These are phyloP conservation scores for Xylaria sp. DNA, from an alignment of 2,329 filamentous ascomycete species.

Conservation along the genomic window DNA sequence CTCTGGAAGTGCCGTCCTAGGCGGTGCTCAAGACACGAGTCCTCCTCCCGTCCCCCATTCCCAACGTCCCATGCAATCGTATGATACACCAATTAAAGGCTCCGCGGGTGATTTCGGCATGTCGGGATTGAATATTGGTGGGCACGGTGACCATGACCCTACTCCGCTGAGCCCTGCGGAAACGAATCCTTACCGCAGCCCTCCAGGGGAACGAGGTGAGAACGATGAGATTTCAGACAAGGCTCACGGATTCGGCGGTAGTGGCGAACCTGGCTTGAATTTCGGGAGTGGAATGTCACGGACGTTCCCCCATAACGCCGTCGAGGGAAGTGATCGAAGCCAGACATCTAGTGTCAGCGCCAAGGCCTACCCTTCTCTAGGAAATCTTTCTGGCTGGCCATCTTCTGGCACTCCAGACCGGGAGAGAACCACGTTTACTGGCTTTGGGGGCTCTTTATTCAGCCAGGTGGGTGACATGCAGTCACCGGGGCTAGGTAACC, in stretches of 20 bases:
- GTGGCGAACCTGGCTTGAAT: constrained; percentile 61
- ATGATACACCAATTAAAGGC: constrained; percentile 67
- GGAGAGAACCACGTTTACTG: constrained; percentile 65
- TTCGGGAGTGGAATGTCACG: constrained; percentile 57
- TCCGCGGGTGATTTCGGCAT: constrained; percentile 70
- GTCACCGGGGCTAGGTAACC: constrained; percentile 74
- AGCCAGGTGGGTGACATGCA: constrained; percentile 81
- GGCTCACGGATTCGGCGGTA: constrained; percentile 62
- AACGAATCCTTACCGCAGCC: constrained; percentile 96
- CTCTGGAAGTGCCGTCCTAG: constrained; percentile 77
- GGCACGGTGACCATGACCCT: constrained; percentile 67
- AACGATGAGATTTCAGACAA: constrained; percentile 67
- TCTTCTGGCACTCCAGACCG: constrained; percentile 76
- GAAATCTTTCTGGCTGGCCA: constrained; percentile 71
- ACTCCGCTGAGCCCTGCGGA: constrained; percentile 90
- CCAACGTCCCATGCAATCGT: constrained; percentile 54
- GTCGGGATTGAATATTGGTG: constrained; percentile 67
- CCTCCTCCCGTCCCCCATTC: constrained; percentile 52
- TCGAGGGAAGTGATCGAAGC: constrained; percentile 85
- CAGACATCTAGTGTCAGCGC: constrained; percentile 90
- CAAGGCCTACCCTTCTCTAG: constrained; percentile 74
- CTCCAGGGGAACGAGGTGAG: constrained; percentile 76
- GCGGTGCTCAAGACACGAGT: constrained; percentile 78
- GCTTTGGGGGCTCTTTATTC: constrained; percentile 84
- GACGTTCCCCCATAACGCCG: constrained; percentile 60